phyloP scores from a whole-genome alignment of 495 filamentous ascomycete genomes.

The Trichoderma erinaceum region DNA sequence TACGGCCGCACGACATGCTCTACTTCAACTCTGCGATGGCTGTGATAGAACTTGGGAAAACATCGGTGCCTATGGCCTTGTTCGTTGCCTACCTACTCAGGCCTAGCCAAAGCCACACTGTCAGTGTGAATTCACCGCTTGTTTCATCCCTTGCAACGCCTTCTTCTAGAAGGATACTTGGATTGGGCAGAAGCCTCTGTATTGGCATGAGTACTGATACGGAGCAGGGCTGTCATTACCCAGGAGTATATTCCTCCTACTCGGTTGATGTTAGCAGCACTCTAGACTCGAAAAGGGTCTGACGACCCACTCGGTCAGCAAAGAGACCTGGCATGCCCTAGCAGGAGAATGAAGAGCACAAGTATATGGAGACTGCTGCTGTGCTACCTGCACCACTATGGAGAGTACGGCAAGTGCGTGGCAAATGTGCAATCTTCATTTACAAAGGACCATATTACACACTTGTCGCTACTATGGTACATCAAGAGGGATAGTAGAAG shows the following conservation, averaged over 20 bases:
- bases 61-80: too few species aligned
- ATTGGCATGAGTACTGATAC: neutral
- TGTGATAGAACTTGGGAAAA: too few species aligned
- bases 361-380: neutral
- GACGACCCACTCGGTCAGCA: slow-evolving; percentile 8
- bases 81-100: too few species aligned
- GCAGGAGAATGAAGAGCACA: neutral
- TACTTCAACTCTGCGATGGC: too few species aligned
- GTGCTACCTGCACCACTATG: neutral
- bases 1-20: too few species aligned
- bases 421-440: neutral
- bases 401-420: neutral
- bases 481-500: too few species aligned
- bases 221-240: neutral
- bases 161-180: neutral
- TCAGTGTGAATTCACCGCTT: slow-evolving; percentile 1
- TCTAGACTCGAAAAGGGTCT: neutral
- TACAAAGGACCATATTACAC: too few species aligned
- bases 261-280: neutral
- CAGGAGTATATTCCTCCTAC: neutral
- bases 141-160: neutral
- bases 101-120: neutral
- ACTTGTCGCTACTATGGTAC: neutral
- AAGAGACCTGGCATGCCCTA: slow-evolving; percentile 5
- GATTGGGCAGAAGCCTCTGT: neutral